Evolutionary conservation across 306 rosid species (phyloP).

Genomic region (Morella rubra): DNA sequence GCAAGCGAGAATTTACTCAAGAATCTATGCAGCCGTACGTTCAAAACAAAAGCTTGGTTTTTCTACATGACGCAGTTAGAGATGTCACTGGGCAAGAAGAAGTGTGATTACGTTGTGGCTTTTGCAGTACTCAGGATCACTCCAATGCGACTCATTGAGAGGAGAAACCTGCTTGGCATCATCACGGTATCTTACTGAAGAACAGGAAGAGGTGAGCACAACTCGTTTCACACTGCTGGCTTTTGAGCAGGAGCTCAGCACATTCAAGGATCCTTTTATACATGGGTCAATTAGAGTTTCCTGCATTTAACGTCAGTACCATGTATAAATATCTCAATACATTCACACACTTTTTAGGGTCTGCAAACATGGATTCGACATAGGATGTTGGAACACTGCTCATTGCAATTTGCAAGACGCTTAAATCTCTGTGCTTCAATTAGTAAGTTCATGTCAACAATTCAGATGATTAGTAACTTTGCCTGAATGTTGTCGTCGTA

Average conservation of each 20-base stretch:
- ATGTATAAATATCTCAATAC: too few relatives aligned
- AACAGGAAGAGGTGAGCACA: constrained; percentile 84
- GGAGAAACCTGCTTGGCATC: constrained; percentile 53
- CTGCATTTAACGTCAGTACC: constrained; percentile 24
- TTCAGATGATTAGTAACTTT: neutral
- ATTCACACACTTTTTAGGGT: too few relatives aligned
- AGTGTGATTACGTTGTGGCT: constrained; percentile 43
- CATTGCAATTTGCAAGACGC: too few relatives aligned
- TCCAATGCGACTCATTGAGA: constrained; percentile 84
- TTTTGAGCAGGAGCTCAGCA: constrained; percentile 63
- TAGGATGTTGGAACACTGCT: too few relatives aligned
- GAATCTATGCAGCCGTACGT: too few relatives aligned
- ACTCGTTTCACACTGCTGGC: constrained; percentile 55
- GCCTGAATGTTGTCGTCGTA: constrained; percentile 61
- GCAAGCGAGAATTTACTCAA: constrained; percentile 1
- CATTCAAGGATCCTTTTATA: constrained; percentile 61
- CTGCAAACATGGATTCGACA: too few relatives aligned
- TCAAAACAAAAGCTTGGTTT: too few relatives aligned
- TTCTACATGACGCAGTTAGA: neutral
- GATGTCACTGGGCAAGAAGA: neutral
- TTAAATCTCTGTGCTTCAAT: too few relatives aligned
- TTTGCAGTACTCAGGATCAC: constrained; percentile 73
- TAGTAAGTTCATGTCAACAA: neutral
- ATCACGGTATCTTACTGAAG: constrained; percentile 67
- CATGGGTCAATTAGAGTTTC: constrained; percentile 70